Conservation (phyloP, 345 rosid genomes). For the Rubroshorea leprosula region DNA sequence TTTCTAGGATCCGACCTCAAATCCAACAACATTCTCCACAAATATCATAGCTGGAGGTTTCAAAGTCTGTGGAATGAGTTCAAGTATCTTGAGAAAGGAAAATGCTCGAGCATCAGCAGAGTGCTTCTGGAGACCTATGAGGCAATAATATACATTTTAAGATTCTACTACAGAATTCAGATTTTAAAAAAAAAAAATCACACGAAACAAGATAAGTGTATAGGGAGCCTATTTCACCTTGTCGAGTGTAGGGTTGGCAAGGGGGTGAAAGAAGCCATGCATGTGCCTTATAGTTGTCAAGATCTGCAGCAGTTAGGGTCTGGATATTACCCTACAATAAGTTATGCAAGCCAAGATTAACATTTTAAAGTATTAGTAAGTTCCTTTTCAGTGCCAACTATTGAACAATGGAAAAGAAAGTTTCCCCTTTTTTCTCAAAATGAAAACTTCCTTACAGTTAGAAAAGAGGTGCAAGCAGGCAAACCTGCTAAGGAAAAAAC, state of each 20-base stretch:
- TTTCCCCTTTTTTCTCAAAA: not conserved
- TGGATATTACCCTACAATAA: slow-evolving; percentile 75
- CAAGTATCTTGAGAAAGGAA: slow-evolving; percentile 85
- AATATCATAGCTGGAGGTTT: slow-evolving; percentile 61
- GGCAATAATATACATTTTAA: slow-evolving; percentile 5
- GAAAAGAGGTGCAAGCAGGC: not conserved
- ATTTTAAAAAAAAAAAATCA: not conserved
- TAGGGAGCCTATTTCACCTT: slow-evolving; percentile 41
- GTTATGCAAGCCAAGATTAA: not conserved
- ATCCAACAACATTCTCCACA: slow-evolving; percentile 74
- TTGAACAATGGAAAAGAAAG: no score
- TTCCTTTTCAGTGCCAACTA: not conserved
- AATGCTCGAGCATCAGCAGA: slow-evolving; percentile 88
- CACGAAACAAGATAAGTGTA: not conserved
- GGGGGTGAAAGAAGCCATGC: slow-evolving; percentile 99
- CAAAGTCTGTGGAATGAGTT: slow-evolving; percentile 59
- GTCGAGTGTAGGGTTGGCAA: slow-evolving; percentile 95
- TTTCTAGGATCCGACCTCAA: slow-evolving; percentile 45
- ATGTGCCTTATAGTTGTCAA: slow-evolving; percentile 61
- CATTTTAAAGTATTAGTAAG: not conserved
- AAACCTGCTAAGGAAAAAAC: not conserved
- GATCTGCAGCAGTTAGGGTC: slow-evolving; percentile 65
- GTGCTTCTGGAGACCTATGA: slow-evolving; percentile 80
- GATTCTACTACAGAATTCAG: not conserved
- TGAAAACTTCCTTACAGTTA: not conserved